Evolutionary conservation across 371 early-diverging fungal genomes (phyloP), one percentile per base, ranked within the genome.

Genomic region (Rhizopus sp.): DNA sequence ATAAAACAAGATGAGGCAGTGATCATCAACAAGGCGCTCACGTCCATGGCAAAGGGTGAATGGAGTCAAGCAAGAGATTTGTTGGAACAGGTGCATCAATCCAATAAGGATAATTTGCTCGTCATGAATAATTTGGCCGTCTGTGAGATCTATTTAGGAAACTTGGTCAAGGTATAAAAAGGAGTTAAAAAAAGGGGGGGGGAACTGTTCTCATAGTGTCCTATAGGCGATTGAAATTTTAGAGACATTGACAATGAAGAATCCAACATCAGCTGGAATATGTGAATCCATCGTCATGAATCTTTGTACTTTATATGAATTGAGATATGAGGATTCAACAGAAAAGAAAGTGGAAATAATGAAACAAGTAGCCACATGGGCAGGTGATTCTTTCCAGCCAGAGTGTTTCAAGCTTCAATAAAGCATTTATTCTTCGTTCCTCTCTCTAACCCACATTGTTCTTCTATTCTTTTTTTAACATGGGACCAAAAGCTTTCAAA

Each of bases 331-430:
- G 42, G 68, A 75, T 39, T 70, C 80, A 2, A 66, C 70, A 3
- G 68, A 67, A 30, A 77, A 71, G 55, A 84, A 86, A 57, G 68
- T 79, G 15, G 68, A 71, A 32, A 55, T 81, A 46, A 64, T 83
- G 72, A 69, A 75, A 10, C 80, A 82, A 38, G 80, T 86, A 12
- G 72, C 81, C 50, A 68, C 78, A 16, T 83, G 81, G 80, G 80
- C 81, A 0, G 87, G 87, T 4, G 87, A 86, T 64, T 80, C 76
- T 10, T 84, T 86, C 52, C 73, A 78, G 47, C 67, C 76, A 30
- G 72, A 72, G 15, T 77, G 80, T 53, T 50, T 80, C n/a, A 75
- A 75, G 53, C 57, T 80, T 30, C 60, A 66, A 69, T 58, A 62
- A 64, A 48, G 17, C 32, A 66, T 37, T 59, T 52, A 9, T 45